Evolutionary conservation across 352 stramenopile genomes (phyloP), one percentile per base, ranked within the genome.

Genomic region (Pythium vanterpoolii): DNA sequence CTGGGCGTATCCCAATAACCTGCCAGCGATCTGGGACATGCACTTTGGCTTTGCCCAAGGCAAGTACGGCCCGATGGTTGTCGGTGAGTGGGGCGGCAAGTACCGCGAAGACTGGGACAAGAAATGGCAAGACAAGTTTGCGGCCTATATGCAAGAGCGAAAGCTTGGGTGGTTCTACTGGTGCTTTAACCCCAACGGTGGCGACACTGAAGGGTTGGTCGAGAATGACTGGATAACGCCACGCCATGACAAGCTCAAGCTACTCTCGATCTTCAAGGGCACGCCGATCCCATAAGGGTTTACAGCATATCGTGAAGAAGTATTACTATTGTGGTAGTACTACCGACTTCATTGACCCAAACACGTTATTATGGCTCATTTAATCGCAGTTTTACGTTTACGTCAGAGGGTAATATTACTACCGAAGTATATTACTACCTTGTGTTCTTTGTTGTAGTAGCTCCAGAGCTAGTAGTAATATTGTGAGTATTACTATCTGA

Each of bases 141-240:
- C 56, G 2, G 34, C 68, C 34, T 91, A 87, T 34, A 24, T 72
- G n/a, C 27, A 67, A 21, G 18, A 31, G 0, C 47, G 18, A 2
- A 49, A 72, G 16, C 71, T 85, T 49, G 70, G 61, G 4, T 67
- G 63, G 18, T 71, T 91, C 51, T 86, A 84, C 54, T 91, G 81
- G 80, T 78, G 73, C 47, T 60, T 91, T n/a, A 89, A 91, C 49
- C 76, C 75, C 3, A 88, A 89, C 46, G 74, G 67, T 0, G 63
- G 73, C 0, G 79, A 89, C 64, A 88, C 76, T 5, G 71, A 87
- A 40, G 82, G 78, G 4, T 59, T 90, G 4, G 39, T 89, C 30
- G 61, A 73, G 28, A 62, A 64, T 23, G 77, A 90, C 63, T 90
- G 81, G 81, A 66, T 54, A 26, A 87, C 73, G 24, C 72, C 71